Percentiles rank a stretch among this genome's conserved stretches.
Conservation (phyloP, 73 alveolate genomes). For the Tetrahymena thermophila region DNA sequence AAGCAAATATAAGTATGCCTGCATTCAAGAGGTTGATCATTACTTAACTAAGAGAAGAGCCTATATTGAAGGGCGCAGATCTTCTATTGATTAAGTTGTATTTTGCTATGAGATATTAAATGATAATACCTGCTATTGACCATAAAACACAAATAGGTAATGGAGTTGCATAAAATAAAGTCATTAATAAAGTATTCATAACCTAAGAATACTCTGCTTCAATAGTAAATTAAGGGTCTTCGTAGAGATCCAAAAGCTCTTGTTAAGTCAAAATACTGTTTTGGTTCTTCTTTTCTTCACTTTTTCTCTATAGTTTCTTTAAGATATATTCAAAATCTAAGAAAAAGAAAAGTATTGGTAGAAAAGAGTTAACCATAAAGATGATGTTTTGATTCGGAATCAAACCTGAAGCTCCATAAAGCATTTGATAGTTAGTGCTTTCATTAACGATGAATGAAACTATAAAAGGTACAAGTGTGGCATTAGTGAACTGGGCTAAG, state of each 20-base stretch:
- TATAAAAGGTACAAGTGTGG: neutral
- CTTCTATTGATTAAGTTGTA: neutral
- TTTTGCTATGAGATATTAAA: neutral
- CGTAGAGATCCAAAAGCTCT: neutral
- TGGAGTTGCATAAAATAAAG: neutral
- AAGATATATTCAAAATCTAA: neutral
- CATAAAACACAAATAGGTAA: neutral
- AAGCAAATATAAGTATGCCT: neutral
- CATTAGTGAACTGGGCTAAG: neutral
- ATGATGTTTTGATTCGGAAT: neutral
- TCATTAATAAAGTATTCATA: neutral
- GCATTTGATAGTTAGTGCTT: neutral
- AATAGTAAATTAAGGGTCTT: neutral
- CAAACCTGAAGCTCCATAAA: neutral
- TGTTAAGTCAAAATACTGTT: neutral
- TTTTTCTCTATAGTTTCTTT: neutral
- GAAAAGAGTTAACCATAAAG: neutral
- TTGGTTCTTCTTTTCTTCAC: neutral
- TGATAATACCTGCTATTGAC: neutral
- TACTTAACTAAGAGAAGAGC: neutral
- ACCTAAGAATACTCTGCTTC: neutral
- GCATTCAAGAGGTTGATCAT: neutral
- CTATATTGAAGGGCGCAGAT: neutral
- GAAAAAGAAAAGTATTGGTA: neutral
- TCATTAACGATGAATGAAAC: neutral